Percentiles rank a stretch among this genome's conserved stretches.
Conservation (phyloP, 441 rosid genomes). For the Geranium incanum region DNA sequence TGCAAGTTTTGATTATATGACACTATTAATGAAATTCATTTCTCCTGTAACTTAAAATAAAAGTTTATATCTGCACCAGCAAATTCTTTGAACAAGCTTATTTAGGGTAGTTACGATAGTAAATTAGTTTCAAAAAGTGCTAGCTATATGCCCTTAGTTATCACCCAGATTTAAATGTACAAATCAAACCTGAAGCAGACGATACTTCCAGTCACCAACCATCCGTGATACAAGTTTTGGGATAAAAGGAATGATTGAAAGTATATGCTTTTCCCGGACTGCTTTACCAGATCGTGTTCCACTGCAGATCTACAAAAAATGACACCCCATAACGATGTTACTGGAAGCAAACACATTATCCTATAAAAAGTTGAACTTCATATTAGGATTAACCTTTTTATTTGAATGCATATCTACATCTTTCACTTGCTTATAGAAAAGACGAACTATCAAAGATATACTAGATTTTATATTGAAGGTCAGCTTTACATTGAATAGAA, state of each 20-base stretch:
- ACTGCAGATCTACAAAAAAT: constrained; percentile 37
- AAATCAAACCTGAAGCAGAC: constrained; percentile 64
- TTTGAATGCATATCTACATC: neutral
- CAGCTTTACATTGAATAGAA: neutral
- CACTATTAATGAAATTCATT: constrained; percentile 11
- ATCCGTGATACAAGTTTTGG: constrained; percentile 56
- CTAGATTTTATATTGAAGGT: neutral
- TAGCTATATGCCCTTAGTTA: constrained; percentile 1
- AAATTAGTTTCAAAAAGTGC: constrained; percentile 7
- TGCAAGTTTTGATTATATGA: constrained; percentile 27
- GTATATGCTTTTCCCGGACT: constrained; percentile 40
- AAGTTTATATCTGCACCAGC: constrained; percentile 8
- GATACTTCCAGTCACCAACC: constrained; percentile 41
- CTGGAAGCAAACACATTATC: neutral
- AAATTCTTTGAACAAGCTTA: constrained; percentile 9
- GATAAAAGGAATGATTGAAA: constrained; percentile 47
- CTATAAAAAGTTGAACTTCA: neutral
- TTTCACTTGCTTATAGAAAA: neutral
- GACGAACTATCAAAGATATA: neutral
- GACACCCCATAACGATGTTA: neutral
- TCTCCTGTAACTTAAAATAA: constrained; percentile 4
- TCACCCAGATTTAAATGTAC: constrained; percentile 19
- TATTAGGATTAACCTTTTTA: neutral
- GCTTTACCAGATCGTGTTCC: constrained; percentile 35
- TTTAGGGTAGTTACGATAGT: constrained; percentile 9